Evolutionary conservation across 2,329 filamentous ascomycete species (phyloP).

Genomic region (Hymenoscyphus albidus): DNA sequence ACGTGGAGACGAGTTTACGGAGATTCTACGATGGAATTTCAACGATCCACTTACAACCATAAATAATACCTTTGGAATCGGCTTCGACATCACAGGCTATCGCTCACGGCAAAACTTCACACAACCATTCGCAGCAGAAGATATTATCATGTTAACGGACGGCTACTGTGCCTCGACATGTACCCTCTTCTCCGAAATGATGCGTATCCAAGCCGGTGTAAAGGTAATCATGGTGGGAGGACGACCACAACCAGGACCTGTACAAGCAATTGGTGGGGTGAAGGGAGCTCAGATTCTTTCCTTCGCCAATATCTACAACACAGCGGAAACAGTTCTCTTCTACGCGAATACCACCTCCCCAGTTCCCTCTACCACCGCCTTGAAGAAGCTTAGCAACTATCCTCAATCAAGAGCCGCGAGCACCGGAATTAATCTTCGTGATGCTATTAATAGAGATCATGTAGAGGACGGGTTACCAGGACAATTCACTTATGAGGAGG

Average conservation of each 20-base stretch:
- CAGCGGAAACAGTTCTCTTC: constrained; percentile 17
- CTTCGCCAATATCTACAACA: constrained; percentile 21
- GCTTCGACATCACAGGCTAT: constrained; percentile 30
- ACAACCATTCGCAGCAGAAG: constrained; percentile 36
- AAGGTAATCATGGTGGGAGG: constrained; percentile 58
- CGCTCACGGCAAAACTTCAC: constrained; percentile 20
- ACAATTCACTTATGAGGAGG: constrained; percentile 59
- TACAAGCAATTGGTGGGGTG: constrained; percentile 63
- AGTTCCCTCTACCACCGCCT: constrained; percentile 19
- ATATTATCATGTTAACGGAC: constrained; percentile 46
- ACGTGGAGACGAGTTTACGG: constrained; percentile 14
- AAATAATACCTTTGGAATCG: constrained; percentile 11
- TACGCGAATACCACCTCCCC: constrained; percentile 3
- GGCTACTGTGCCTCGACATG: constrained; percentile 59
- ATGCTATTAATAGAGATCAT: constrained; percentile 35
- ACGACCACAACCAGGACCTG: constrained; percentile 48
- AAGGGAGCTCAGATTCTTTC: constrained; percentile 48
- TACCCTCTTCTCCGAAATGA: constrained; percentile 52
- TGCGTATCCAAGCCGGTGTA: constrained; percentile 49
- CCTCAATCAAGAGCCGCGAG: constrained; percentile 30
- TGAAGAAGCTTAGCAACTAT: constrained; percentile 19
- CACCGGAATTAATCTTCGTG: constrained; percentile 41
- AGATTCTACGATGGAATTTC: constrained; percentile 17
- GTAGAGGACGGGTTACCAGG: constrained; percentile 41
- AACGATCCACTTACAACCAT: constrained; percentile 26